Conservation (phyloP, 1,284 basidiomycete genomes). For the Marasmius sp. region DNA sequence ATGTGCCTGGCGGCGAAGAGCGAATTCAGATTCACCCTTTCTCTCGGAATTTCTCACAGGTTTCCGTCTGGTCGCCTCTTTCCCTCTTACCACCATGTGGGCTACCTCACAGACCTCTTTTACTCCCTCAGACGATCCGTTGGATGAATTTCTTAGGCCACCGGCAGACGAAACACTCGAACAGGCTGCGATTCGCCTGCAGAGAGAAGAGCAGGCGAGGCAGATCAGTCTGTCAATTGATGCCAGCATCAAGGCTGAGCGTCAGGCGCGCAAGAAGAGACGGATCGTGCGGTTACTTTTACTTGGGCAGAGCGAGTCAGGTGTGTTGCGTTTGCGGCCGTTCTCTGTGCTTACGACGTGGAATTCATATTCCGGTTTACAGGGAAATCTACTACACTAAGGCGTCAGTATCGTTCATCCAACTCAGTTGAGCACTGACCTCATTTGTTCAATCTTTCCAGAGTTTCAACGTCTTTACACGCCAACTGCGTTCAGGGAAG, state of each 20-base stretch:
- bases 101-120: not conserved
- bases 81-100: slow-evolving; percentile 6
- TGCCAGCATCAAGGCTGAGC: slow-evolving; percentile 64
- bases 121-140: slow-evolving; percentile 50
- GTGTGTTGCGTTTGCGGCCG: slow-evolving; percentile 34
- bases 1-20: not conserved
- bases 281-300: slow-evolving; percentile 64
- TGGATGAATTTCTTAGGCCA: slow-evolving; percentile 59
- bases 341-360: slow-evolving; percentile 2
- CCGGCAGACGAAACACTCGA: slow-evolving; percentile 61
- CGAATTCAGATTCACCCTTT: not conserved
- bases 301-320: slow-evolving; percentile 75
- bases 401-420: slow-evolving; percentile 50
- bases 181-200: slow-evolving; percentile 49
- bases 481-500: slow-evolving; percentile 71
- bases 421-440: slow-evolving; percentile 4
- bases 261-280: slow-evolving; percentile 57
- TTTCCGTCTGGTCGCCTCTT: not conserved
- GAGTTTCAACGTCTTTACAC: slow-evolving; percentile 81
- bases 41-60: slow-evolving; percentile 1
- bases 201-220: slow-evolving; percentile 60
- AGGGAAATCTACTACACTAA: slow-evolving; percentile 75
- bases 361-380: slow-evolving; percentile 2
- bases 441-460: slow-evolving; percentile 26
- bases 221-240: slow-evolving; percentile 66